Percentiles rank a stretch among this genome's conserved stretches.
Conservation (phyloP, 2,329 filamentous ascomycete species). For the Cadophora sp. region DNA sequence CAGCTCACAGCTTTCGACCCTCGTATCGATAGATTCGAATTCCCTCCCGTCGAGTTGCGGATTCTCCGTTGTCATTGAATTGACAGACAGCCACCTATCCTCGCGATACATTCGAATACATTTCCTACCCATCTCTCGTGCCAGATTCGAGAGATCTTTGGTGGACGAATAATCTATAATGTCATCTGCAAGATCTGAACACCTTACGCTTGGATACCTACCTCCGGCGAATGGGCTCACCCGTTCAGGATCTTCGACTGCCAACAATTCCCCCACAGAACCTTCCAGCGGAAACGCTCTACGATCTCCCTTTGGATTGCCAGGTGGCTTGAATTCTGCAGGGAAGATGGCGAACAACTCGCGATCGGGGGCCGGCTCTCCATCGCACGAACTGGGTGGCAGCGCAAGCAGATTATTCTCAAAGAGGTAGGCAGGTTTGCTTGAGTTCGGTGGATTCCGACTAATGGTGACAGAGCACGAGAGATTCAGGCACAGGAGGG, state of each 20-base stretch:
- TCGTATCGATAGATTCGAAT: conserved; percentile 24
- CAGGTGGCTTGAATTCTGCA: conserved; percentile 64
- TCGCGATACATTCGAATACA: conserved; percentile 37
- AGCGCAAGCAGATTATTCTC: conserved; percentile 78
- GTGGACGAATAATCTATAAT: conserved; percentile 77
- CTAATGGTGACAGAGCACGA: conserved; percentile 68
- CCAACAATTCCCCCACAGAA: conserved; percentile 82
- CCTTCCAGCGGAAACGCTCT: conserved; percentile 65
- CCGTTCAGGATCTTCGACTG: conserved; percentile 76
- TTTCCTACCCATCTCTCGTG: conserved; percentile 39
- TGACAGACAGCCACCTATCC: conserved; percentile 22
- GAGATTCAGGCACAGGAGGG: conserved; percentile 98
- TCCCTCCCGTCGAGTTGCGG: conserved; percentile 10
- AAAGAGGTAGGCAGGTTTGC: conserved; percentile 74
- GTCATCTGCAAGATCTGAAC: conserved; percentile 86
- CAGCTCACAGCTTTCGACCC: conserved; percentile 10
- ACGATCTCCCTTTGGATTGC: conserved; percentile 76
- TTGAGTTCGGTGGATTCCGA: conserved; percentile 24
- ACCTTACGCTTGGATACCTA: conserved; percentile 83
- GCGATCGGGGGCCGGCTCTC: conserved; percentile 91
- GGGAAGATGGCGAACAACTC: conserved; percentile 65
- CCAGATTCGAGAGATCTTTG: conserved; percentile 39
- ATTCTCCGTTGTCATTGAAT: conserved; percentile 24
- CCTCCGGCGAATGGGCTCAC: conserved; percentile 50
- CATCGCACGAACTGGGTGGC: conserved; percentile 83